A percentile compares a stretch with the other conserved stretches of the same genome.
These are phyloP conservation scores for Fusarium sp. DNA, from an alignment of 2,329 filamentous ascomycete genomes.

Conservation along the genomic window DNA sequence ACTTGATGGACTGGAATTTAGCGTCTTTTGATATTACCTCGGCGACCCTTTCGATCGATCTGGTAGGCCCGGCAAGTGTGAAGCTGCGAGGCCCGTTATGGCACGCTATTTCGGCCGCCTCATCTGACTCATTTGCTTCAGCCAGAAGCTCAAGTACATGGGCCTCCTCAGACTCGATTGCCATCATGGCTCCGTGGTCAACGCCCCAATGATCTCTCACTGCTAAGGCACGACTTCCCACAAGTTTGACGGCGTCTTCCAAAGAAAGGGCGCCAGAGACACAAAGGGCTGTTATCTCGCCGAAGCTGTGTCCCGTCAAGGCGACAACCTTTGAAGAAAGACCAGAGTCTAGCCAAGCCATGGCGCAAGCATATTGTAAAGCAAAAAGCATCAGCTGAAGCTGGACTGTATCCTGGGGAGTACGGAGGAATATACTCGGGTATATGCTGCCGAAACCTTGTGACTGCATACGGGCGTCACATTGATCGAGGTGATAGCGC, in stretches of 20 bases:
- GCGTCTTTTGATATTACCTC: slow-evolving; percentile 12
- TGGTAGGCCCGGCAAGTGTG: neutral
- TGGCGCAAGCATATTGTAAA: neutral
- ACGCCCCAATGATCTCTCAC: neutral
- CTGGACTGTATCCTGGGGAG: neutral
- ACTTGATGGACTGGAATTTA: slow-evolving; percentile 27
- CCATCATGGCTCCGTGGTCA: slow-evolving; percentile 7
- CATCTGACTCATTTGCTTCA: neutral
- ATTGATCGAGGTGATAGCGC: neutral
- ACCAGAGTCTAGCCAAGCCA: neutral
- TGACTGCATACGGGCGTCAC: neutral
- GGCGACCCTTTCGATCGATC: neutral
- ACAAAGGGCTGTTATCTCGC: slow-evolving; percentile 52
- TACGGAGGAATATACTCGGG: neutral
- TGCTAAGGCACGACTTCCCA: neutral
- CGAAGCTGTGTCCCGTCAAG: neutral
- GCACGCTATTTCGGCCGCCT: neutral
- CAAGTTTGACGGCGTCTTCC: slow-evolving; percentile 42
- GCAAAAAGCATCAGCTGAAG: neutral
- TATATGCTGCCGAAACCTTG: neutral
- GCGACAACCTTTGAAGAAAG: neutral
- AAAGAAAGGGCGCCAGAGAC: slow-evolving; percentile 47
- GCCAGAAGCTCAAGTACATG: neutral
- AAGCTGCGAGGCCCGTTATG: slow-evolving; percentile 12
- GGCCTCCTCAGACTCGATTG: neutral